Evolutionary conservation across 2,329 filamentous ascomycete genomes (phyloP), one percentile per base, ranked within the genome.

Genomic region (Monosporascus cannonballus): DNA sequence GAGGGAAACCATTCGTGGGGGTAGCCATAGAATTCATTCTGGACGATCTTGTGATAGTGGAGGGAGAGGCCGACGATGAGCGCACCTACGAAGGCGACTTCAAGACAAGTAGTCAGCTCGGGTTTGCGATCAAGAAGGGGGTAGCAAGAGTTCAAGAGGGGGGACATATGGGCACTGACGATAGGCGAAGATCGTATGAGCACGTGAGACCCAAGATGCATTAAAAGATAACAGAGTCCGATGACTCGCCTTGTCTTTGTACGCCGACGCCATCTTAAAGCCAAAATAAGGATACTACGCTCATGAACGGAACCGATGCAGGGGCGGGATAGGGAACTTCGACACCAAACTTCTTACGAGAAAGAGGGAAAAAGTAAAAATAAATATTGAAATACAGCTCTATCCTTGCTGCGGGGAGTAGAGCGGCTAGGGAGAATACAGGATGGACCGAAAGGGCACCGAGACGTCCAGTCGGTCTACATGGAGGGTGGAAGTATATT

Each of bases 1-100:
- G 92, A 96, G 54, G 92, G 92, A 66, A 96, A 96, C 92, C 92
- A 96, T 77, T 96, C 92, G 61, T 96, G 78, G 2, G 92, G 92
- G 67, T 95, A 96, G 62, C 90, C 90, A 71, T 91, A 96, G 75
- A 92, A 89, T 72, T 99, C 91, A 73, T 99, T 99, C 72, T 96
- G 79, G 52, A 99, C 94, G 62, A 99, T 99, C 76, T 99, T 99
- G 67, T 88, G 83, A 74, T 94, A 97, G 73, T 99, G 94, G 48
- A 99, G 80, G 51, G 78, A 80, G 52, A 86, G 76, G 60, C 93
- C 93, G 56, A 96, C 85, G 52, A 93, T 69, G 59, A 97, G 77
- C 54, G 93, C 93, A 67, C 90, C 90, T 58, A 96, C 59, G 67
- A 97, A 97, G 53, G 93, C 92, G 65, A 81, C 87, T 90, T 61